phyloP scores from a whole-genome alignment of 768 basidiomycete genomes.

The Tylopilus rubrobrunneus region DNA sequence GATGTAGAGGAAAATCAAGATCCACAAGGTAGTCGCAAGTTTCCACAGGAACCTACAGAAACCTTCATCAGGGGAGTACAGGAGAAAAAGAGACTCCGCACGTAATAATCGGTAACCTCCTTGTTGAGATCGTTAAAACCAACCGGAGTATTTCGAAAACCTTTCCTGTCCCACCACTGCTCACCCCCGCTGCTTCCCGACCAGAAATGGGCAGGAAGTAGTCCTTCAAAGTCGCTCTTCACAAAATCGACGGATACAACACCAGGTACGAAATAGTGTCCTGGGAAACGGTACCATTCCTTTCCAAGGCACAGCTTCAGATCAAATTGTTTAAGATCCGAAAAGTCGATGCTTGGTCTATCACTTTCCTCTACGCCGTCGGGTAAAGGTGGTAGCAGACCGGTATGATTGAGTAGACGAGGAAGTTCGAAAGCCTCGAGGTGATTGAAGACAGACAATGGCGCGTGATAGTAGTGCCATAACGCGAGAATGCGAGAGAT shows the following conservation, averaged over 20 bases:
- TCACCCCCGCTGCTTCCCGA: constrained; percentile 26
- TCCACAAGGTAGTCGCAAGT: constrained; percentile 91
- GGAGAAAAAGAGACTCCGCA: constrained; percentile 35
- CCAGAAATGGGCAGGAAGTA: constrained; percentile 81
- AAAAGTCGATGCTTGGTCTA: constrained; percentile 54
- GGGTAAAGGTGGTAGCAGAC: constrained; percentile 50
- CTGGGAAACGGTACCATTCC: constrained; percentile 96
- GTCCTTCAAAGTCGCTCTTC: constrained; percentile 87
- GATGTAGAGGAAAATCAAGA: constrained; percentile 76
- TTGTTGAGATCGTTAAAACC: constrained; percentile 87
- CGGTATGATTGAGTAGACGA: constrained; percentile 69
- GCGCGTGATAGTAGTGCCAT: constrained; percentile 88
- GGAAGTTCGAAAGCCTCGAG: constrained; percentile 82
- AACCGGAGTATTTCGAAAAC: constrained; percentile 55
- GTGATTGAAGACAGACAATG: constrained; percentile 62
- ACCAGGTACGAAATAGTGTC: constrained; percentile 83
- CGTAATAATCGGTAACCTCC: constrained; percentile 76
- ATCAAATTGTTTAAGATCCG: constrained; percentile 63
- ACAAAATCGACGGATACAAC: constrained; percentile 82
- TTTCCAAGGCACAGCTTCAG: constrained; percentile 84
- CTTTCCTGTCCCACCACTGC: constrained; percentile 39
- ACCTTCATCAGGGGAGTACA: constrained; percentile 4
- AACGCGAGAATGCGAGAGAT: constrained; percentile 77
- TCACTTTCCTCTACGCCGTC: constrained; percentile 42
- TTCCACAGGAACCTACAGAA: constrained; percentile 56